These are phyloP conservation scores for Penicillium concentricum DNA, from an alignment of 2,329 filamentous ascomycete species.

Conservation along the genomic window DNA sequence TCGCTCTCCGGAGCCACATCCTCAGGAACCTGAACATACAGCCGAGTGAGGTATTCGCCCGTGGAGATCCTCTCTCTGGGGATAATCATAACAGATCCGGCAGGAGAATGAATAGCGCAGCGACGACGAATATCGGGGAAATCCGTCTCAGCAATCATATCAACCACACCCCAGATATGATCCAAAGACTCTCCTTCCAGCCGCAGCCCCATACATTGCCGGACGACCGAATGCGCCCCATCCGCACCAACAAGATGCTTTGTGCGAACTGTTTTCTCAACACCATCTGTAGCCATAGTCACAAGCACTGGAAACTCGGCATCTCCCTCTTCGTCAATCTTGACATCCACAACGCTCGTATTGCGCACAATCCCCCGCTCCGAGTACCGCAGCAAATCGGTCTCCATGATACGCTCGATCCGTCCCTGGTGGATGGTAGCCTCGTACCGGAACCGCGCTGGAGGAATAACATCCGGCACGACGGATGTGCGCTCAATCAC, in stretches of 20 bases:
- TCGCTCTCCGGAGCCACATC: slow-evolving; percentile 24
- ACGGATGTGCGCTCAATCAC: slow-evolving; percentile 63
- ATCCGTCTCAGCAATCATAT: slow-evolving; percentile 68
- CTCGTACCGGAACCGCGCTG: slow-evolving; percentile 68
- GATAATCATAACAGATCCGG: slow-evolving; percentile 77
- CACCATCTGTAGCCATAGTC: slow-evolving; percentile 26
- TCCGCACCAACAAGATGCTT: slow-evolving; percentile 73
- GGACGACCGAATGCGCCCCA: slow-evolving; percentile 66
- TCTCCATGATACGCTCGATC: slow-evolving; percentile 69
- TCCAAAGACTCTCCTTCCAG: slow-evolving; percentile 68
- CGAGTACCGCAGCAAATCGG: slow-evolving; percentile 62
- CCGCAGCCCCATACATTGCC: slow-evolving; percentile 50
- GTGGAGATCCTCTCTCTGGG: slow-evolving; percentile 62
- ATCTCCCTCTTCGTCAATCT: slow-evolving; percentile 52
- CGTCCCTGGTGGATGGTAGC: slow-evolving; percentile 69
- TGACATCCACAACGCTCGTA: slow-evolving; percentile 63
- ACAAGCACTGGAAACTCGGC: slow-evolving; percentile 36
- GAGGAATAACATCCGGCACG: slow-evolving; percentile 55
- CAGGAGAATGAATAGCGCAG: slow-evolving; percentile 70
- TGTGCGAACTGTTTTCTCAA: slow-evolving; percentile 49
- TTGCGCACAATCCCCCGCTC: slow-evolving; percentile 59
- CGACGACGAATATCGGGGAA: slow-evolving; percentile 80
- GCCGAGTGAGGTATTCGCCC: slow-evolving; percentile 67
- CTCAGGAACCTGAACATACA: slow-evolving; percentile 53
- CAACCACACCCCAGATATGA: slow-evolving; percentile 74